Evolutionary conservation across 352 stramenopile genomes (phyloP).

Genomic region (Aphanomyces invadans): DNA sequence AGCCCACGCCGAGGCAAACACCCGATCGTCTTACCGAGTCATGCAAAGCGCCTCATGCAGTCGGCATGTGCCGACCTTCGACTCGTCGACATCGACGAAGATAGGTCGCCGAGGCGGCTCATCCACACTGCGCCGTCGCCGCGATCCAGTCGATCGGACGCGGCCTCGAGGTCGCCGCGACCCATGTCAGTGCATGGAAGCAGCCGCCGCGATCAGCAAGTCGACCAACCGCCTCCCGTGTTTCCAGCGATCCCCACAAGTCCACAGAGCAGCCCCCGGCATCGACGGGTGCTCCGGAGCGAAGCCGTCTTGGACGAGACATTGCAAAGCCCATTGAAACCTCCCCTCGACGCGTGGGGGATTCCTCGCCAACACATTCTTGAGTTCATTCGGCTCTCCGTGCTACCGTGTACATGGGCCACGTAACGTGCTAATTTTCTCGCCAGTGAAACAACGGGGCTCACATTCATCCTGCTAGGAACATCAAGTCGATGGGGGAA

Average conservation of each 20-base stretch:
- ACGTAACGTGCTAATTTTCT: conserved; percentile 32
- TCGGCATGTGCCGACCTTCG: not conserved
- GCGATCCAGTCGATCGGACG: not conserved
- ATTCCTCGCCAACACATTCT: conserved; percentile 62
- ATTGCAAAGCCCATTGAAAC: conserved; percentile 6
- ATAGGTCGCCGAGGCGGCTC: too few species aligned
- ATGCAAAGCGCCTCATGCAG: conserved; percentile 15
- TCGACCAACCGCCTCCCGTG: not conserved
- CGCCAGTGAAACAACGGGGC: not conserved
- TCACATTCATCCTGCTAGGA: not conserved
- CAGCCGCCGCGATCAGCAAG: not conserved
- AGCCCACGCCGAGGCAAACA: not conserved
- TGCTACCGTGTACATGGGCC: conserved; percentile 54
- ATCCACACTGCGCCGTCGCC: not conserved
- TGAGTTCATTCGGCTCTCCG: conserved; percentile 67
- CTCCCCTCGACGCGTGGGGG: conserved; percentile 48
- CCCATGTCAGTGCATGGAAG: not conserved
- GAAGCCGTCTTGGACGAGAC: not conserved
- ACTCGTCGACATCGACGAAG: not conserved
- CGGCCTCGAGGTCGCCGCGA: not conserved
- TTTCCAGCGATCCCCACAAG: conserved; percentile 7
- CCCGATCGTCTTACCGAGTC: not conserved
- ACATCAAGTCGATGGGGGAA: conserved; percentile 15
- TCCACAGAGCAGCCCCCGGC: not conserved
- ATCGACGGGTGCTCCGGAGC: not conserved